Evolutionary conservation across 441 rosid genomes (phyloP), one percentile per base, ranked within the genome.

Genomic region (Eutrema salsugineum): DNA sequence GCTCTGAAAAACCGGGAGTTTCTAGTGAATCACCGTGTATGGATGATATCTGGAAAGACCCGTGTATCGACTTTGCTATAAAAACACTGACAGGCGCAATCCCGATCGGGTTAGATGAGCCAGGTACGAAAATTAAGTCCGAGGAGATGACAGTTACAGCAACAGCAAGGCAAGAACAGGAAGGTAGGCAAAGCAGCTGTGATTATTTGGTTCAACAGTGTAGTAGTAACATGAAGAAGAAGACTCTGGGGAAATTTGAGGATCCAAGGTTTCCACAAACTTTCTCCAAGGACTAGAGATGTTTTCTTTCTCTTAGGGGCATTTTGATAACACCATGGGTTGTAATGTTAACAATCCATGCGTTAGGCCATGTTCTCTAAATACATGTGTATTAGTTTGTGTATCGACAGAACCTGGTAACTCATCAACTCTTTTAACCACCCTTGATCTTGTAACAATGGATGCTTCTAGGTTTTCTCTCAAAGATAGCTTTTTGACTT

Each of bases 61-160:
- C 99, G 1, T 95, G 99, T 71, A 89, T 95, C 20, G 94, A 95
- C 48, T 95, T 95, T 35, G 98, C 99, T 5, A 88, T 93, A 69
- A 93, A 91, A 79, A 93, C 98, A 24, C 86, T 95, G 35, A 95
- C 97, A 0, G 97, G 92, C 5, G 84, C 89, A 48, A 88, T 91
- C 60, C 98, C 99, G 2, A 71, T 91, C 30, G 92, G 80, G 62
- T 71, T 42, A 66, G 82, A 77, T 53, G 75, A 76, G 42, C 30
- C 50, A 28, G 58, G 10, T 27, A 19, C 14, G 0, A 60, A 24
- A 32, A 43, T 66, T 0, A 68, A 69, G 28, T 30, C 74, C 3
- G 28, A 68, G 32, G 40, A 4, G 24, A 42, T 42, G 35, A 67
- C n/a, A 2, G 11, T 11, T 8, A 75, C 63, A n/a, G 5, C 60